phyloP scores from a whole-genome alignment of 1,284 basidiomycete species.

The Apiotrichum gamsii region DNA sequence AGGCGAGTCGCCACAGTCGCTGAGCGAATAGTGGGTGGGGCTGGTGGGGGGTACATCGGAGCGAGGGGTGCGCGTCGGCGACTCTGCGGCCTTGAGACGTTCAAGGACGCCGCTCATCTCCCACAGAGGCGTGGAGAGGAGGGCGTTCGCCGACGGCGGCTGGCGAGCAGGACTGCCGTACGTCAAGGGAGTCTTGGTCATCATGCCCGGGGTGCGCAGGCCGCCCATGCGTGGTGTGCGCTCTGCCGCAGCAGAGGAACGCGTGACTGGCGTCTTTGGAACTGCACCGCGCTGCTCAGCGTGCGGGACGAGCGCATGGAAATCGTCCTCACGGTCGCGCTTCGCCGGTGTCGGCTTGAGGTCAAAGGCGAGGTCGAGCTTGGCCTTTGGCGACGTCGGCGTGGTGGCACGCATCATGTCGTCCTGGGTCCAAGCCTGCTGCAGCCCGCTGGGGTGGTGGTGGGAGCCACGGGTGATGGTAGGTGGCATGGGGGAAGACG shows the following conservation, averaged over 20 bases:
- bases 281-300: conserved; percentile 12
- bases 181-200: conserved; percentile 32
- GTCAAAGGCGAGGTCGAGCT: conserved; percentile 40
- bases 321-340: conserved; percentile 9
- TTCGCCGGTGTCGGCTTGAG: conserved; percentile 30
- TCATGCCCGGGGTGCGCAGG: conserved; percentile 24
- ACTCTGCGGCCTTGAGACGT: conserved; percentile 25
- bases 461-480: conserved; percentile 34
- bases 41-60: conserved; percentile 33
- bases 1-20: conserved; percentile 17
- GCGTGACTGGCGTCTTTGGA: conserved; percentile 41
- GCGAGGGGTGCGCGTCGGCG: conserved; percentile 20
- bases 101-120: conserved; percentile 37
- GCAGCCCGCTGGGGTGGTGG: conserved; percentile 36
- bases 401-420: conserved; percentile 24
- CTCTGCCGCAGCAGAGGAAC: conserved; percentile 35
- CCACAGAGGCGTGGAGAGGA: conserved; percentile 41
- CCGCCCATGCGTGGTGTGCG: conserved; percentile 22
- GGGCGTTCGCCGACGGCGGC: conserved; percentile 17
- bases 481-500: conserved; percentile 45
- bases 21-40: conserved; percentile 32
- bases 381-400: conserved; percentile 21
- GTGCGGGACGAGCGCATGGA: conserved; percentile 1
- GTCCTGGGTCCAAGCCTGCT: conserved; percentile 42
- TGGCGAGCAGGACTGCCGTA: conserved; percentile 25